Percentiles rank a stretch among this genome's conserved stretches.
phyloP scores from a whole-genome alignment of 225 moss, liverwort and hornwort genomes.

The Sphagnum tenellum region DNA sequence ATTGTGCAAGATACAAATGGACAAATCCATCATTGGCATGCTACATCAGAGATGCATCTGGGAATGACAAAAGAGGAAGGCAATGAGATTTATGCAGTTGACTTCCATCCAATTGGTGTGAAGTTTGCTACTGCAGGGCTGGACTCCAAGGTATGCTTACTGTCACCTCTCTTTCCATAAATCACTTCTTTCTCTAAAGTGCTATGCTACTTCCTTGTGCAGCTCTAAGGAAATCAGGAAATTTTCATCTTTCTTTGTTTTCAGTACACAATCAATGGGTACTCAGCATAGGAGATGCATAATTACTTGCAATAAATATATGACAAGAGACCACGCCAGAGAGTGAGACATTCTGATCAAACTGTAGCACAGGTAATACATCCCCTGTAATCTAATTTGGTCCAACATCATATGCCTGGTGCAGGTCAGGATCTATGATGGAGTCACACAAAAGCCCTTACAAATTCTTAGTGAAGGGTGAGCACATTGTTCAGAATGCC shows the following conservation, averaged over 20 bases:
- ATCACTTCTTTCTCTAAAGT: no score
- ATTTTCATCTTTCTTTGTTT: background rate
- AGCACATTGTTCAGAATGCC: constrained; percentile 2
- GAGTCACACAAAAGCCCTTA: constrained; percentile 27
- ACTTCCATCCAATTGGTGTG: constrained; percentile 44
- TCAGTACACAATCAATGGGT: background rate
- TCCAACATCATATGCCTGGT: background rate
- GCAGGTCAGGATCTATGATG: constrained; percentile 69
- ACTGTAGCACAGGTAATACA: background rate
- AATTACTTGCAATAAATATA: background rate
- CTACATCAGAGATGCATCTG: constrained; percentile 71
- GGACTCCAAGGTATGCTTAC: constrained; percentile 47
- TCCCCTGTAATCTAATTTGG: background rate
- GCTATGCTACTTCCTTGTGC: no score
- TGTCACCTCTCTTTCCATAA: no score
- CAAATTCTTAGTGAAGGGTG: constrained; percentile 63
- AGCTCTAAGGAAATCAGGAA: no score
- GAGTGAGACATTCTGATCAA: background rate
- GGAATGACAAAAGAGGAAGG: constrained; percentile 27
- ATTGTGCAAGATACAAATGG: constrained; percentile 47
- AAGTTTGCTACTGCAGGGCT: constrained; percentile 67
- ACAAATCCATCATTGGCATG: constrained; percentile 77
- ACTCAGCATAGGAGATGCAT: background rate
- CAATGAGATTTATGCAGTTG: constrained; percentile 56
- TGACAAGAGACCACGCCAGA: no score